These are phyloP conservation scores for Pseudogymnoascus sp. DNA, from an alignment of 2,329 filamentous ascomycete genomes.

Conservation along the genomic window DNA sequence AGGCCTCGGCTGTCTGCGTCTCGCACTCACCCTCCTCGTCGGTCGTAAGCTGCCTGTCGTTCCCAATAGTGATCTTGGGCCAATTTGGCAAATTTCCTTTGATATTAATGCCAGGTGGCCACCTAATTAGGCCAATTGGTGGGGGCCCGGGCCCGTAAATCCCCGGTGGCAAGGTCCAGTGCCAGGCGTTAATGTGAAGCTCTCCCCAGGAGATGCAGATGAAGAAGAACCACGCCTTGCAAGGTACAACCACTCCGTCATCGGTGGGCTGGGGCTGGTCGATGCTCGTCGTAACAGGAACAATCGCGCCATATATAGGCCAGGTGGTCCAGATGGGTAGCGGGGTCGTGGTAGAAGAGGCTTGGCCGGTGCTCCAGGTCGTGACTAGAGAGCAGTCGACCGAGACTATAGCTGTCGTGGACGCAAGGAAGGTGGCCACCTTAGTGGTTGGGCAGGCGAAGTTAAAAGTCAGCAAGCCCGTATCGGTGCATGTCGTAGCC, in stretches of 20 bases:
- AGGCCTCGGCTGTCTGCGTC: constrained; percentile 14
- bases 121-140: constrained; percentile 4
- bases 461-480: constrained; percentile 7
- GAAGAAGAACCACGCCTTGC: constrained; percentile 19
- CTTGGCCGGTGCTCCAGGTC: neutral
- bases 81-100: constrained; percentile 16
- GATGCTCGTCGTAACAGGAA: constrained; percentile 8
- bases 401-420: constrained; percentile 12
- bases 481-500: neutral
- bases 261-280: constrained; percentile 14
- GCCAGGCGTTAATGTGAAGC: constrained; percentile 10
- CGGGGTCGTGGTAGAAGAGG: constrained; percentile 10
- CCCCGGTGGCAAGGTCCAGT: constrained; percentile 14
- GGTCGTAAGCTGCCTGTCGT: constrained; percentile 10
- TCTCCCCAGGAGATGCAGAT: constrained; percentile 17
- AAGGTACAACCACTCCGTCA: constrained; percentile 15
- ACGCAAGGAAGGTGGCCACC: constrained; percentile 15
- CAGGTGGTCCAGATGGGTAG: constrained; percentile 12
- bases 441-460: constrained; percentile 14
- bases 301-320: neutral
- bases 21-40: constrained; percentile 13
- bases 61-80: constrained; percentile 17
- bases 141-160: constrained; percentile 16
- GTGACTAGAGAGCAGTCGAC: neutral
- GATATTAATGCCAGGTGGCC: constrained; percentile 13